Evolutionary conservation across 73 alveolate genomes (phyloP), one percentile per base, ranked within the genome.

Genomic region (Uronychia binucleata): DNA sequence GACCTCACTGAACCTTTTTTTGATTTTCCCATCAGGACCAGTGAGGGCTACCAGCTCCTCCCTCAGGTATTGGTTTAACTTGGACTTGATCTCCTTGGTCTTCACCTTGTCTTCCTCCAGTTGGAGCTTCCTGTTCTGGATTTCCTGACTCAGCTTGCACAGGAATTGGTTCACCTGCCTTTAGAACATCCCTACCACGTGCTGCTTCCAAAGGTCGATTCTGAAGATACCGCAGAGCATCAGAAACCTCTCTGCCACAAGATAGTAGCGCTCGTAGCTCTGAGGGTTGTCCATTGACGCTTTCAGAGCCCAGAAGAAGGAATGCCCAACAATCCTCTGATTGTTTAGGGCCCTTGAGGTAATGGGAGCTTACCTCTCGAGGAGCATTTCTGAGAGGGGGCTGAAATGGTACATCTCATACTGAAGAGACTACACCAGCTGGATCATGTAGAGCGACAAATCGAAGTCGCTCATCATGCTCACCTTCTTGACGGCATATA

Each of bases 241-340:
- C 28, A 92, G 77, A 80, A 93, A 97, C 79, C 93, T 93, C 91
- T 97, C 99, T 78, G 93, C 74, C 75, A 92, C 83, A 35, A 97
- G 86, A 0, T 95, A 96, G 58, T 81, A 97, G 80, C 97, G 82
- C 90, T 97, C 96, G 77, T 86, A 94, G n/a, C 94, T 86, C 80
- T 75, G 87, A 33, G 81, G 87, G 59, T 83, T 89, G 80, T 75
- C 93, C 87, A 97, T 76, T 86, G 93, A 92, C 0, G 98, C 89
- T 84, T 93, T 92, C 57, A 97, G 85, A 76, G 89, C 85, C 98
- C 99, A 97, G 87, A 92, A 97, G 86, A 94, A 95, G 31, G 96
- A 91, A 92, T 97, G 98, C 0, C 99, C 99, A 13, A 97, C 92
- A 0, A 93, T 92, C 1, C 93, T 81, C 14, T 98, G 97, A 59